Evolutionary conservation across 768 basidiomycete genomes (phyloP).

Genomic region (Mycena chlorophos): DNA sequence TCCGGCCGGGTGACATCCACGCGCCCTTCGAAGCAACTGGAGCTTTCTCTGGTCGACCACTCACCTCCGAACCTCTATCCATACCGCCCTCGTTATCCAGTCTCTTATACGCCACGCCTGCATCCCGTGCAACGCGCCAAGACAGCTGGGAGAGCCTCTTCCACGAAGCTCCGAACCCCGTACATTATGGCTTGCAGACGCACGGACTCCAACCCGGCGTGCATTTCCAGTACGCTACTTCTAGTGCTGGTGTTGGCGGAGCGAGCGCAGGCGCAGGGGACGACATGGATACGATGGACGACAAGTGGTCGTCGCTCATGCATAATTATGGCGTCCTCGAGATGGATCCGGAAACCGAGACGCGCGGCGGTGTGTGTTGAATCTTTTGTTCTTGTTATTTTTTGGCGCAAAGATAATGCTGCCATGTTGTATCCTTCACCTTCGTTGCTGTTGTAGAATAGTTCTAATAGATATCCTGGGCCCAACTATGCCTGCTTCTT

Average conservation of each 20-base stretch:
- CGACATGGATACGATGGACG: constrained; percentile 29
- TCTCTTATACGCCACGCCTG: neutral
- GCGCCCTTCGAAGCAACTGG: too few relatives aligned
- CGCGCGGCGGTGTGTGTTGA: too few relatives aligned
- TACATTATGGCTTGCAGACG: neutral
- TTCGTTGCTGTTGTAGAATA: too few relatives aligned
- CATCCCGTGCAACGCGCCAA: constrained; percentile 9
- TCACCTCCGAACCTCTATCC: neutral
- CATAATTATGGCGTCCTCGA: constrained; percentile 32
- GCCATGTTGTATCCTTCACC: too few relatives aligned
- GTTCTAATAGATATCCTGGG: neutral
- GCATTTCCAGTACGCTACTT: neutral
- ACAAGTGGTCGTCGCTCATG: constrained; percentile 44
- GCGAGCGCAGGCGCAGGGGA: constrained; percentile 16
- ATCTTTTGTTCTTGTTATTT: too few relatives aligned
- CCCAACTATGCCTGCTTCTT: constrained; percentile 55
- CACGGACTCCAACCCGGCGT: constrained; percentile 16
- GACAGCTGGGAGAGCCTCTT: constrained; percentile 40
- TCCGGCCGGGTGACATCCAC: too few relatives aligned
- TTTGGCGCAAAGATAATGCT: too few relatives aligned
- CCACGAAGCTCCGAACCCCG: constrained; percentile 34
- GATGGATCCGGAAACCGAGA: too few relatives aligned
- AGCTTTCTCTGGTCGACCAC: too few relatives aligned
- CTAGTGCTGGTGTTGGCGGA: too few relatives aligned
- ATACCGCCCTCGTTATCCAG: constrained; percentile 8